Evolutionary conservation across 2,329 filamentous ascomycete species (phyloP), one percentile per base, ranked within the genome.

Genomic region (Karstenula rhodostoma): DNA sequence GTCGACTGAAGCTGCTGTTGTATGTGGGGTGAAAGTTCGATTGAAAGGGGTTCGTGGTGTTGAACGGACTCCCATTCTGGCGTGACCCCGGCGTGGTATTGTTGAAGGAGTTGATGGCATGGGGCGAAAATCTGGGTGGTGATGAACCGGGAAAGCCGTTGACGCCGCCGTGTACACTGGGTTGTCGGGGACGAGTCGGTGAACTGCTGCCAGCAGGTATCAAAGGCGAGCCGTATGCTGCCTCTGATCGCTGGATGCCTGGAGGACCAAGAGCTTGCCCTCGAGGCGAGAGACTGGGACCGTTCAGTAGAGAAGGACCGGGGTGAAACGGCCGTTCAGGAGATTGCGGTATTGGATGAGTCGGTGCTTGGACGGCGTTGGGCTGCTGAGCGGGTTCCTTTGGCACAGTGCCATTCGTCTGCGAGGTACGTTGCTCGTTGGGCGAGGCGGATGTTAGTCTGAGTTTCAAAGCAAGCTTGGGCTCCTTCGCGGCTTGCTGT

Each of bases 381-480:
- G 71, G 52, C 8, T 43, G 57, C 10, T 65, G 65, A 33, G 59
- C 50, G 12, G 62, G 37, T 23, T 40, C 44, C 29, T 62, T 32
- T 25, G 67, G 42, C 10, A 50, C 60, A 23, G 56, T 55, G 8
- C 71, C 71, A 49, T 72, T 75, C 3, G 65, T 27, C 37, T 68
- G 62, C 25, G 48, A 29, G 23, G 61, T 46, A 12, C 43, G 58
- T 10, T 58, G 63, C 27, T 72, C 63, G 17, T 67, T 69, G 23
- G 83, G 82, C 10, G 84, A 85, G 10, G 80, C 75, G 17, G 84
- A 84, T 25, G 81, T 83, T 57, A 87, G 76, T 50, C 83, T 81
- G 67, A 89, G 83, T 70, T 88, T 88, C 64, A 89, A 77, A 7
- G 85, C 87, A 49, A 88, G 82, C 71, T 90, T 90, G 42, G 87